Conservation (phyloP, 2,329 filamentous ascomycete species). For the Ceratocystis diversiconidia region DNA sequence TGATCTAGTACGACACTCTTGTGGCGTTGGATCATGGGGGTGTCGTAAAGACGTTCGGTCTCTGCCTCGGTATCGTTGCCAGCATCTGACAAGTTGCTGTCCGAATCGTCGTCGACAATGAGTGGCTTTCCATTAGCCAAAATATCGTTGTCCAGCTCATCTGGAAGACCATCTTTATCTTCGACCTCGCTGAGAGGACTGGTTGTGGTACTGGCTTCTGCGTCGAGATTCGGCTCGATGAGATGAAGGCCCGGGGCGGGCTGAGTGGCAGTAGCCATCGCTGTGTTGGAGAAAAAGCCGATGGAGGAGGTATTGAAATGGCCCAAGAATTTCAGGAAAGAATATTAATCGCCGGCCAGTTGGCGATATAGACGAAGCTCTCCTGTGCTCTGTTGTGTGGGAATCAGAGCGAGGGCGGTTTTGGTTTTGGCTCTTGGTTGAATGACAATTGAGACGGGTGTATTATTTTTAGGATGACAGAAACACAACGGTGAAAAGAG, state of each 20-base stretch:
- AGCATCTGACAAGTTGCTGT: conserved; percentile 43
- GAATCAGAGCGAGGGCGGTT: neutral
- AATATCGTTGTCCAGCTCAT: conserved; percentile 47
- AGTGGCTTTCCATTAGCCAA: conserved; percentile 27
- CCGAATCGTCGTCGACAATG: conserved; percentile 26
- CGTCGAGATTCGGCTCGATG: conserved; percentile 32
- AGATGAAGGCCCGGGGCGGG: conserved; percentile 37
- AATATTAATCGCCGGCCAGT: conserved; percentile 1
- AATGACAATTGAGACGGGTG: neutral
- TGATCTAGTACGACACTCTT: conserved; percentile 46
- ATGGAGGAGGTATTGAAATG: conserved; percentile 17
- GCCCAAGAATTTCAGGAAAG: conserved; percentile 16
- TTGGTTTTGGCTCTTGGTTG: neutral
- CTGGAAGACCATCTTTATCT: conserved; percentile 59
- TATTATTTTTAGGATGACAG: neutral
- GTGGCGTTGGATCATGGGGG: conserved; percentile 55
- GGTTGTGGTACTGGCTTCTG: conserved; percentile 58
- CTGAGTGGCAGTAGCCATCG: conserved; percentile 41
- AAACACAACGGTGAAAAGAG: neutral
- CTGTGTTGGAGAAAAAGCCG: conserved; percentile 18
- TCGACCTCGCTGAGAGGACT: conserved; percentile 90
- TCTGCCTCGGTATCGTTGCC: conserved; percentile 70
- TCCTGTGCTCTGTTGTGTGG: neutral
- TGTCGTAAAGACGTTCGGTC: conserved; percentile 82
- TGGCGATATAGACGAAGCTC: neutral